phyloP scores from a whole-genome alignment of 768 basidiomycete genomes.

The Lactarius pseudohatsudake region DNA sequence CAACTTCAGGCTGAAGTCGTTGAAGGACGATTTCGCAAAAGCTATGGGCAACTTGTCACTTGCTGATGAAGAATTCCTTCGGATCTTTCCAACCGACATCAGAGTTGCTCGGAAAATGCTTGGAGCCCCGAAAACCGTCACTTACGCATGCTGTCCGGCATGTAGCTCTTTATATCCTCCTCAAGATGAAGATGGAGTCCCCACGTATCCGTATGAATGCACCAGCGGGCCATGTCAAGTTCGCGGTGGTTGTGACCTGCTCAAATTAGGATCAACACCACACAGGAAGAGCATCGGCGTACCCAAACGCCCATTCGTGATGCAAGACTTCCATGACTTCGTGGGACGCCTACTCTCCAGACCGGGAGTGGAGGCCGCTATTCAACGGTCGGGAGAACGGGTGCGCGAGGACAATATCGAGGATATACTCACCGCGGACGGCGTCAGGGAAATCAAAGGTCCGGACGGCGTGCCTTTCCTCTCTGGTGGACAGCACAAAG shows the following conservation, averaged over 20 bases:
- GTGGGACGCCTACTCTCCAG: neutral
- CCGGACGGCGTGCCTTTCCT: conserved; percentile 8
- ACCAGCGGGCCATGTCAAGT: conserved; percentile 1
- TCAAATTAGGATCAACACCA: conserved; percentile 1
- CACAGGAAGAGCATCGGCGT: neutral
- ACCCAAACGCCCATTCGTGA: neutral
- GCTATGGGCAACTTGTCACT: too few species aligned
- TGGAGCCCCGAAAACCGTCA: neutral
- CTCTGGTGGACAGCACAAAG: neutral
- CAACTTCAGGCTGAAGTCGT: too few species aligned
- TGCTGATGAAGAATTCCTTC: too few species aligned
- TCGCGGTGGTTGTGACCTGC: neutral
- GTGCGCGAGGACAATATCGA: neutral
- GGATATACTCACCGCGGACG: neutral
- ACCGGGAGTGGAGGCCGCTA: too few species aligned
- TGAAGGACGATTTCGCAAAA: too few species aligned
- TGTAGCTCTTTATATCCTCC: conserved; percentile 3
- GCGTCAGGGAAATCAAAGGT: neutral
- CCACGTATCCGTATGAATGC: neutral
- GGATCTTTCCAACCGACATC: too few species aligned
- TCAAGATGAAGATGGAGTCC: neutral
- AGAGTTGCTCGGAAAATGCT: conserved; percentile 4
- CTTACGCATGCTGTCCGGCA: conserved; percentile 1
- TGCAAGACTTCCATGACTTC: conserved; percentile 7
- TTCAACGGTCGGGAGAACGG: neutral